Conservation (phyloP, 768 basidiomycete species). For the Dentipellis sp. region DNA sequence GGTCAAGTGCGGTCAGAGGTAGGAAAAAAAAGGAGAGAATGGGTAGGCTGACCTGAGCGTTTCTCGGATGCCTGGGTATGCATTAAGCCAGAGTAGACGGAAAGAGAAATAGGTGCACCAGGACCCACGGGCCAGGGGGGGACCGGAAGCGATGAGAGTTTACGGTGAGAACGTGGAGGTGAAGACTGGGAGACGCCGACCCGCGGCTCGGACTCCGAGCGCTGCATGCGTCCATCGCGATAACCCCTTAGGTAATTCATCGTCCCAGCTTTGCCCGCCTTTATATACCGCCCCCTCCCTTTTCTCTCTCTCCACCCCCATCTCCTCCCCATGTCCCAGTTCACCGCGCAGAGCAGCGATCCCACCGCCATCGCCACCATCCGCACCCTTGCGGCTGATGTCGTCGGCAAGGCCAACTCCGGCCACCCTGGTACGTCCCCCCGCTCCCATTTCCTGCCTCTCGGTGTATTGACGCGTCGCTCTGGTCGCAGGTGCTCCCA, state of each 20-base stretch:
- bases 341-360: slow-evolving; percentile 34
- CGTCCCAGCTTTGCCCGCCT: background rate
- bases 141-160: background rate
- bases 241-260: background rate
- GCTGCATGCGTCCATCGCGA: background rate
- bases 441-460: too few relatives aligned
- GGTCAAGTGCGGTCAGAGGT: background rate
- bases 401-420: slow-evolving; percentile 84
- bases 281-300: slow-evolving; percentile 11
- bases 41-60: background rate
- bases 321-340: slow-evolving; percentile 27
- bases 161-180: background rate
- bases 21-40: background rate
- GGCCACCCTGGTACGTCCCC: slow-evolving; percentile 70
- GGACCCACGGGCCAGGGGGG: background rate
- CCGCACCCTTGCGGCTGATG: slow-evolving; percentile 66
- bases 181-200: background rate
- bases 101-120: background rate
- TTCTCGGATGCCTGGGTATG: slow-evolving; percentile 68
- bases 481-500: slow-evolving; percentile 60
- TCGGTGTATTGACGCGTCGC: background rate
- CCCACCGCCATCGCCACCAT: slow-evolving; percentile 60
- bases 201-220: background rate
- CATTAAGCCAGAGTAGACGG: slow-evolving; percentile 28
- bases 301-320: slow-evolving; percentile 10